Evolutionary conservation across 495 filamentous ascomycete genomes (phyloP).

Genomic region (Amniculicola lignicola): DNA sequence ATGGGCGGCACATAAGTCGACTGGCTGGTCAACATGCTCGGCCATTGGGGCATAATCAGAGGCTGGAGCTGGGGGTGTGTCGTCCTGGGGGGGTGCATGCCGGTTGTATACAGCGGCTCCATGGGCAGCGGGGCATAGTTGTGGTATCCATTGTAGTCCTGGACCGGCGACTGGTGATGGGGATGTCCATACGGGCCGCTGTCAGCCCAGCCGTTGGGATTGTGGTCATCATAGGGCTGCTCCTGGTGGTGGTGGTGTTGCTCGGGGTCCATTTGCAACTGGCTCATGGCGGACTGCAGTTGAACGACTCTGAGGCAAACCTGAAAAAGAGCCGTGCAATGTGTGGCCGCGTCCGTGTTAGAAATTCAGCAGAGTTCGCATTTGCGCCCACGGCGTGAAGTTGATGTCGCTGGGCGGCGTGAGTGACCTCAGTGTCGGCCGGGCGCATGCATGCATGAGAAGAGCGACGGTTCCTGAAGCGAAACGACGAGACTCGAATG

Average conservation of each 20-base stretch:
- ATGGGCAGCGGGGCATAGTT: conserved; percentile 44
- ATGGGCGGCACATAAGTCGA: conserved; percentile 42
- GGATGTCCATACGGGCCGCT: conserved; percentile 35
- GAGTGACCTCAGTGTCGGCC: conserved; percentile 25
- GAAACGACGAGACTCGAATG: conserved; percentile 21
- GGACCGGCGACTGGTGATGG: conserved; percentile 45
- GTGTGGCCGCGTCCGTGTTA: conserved; percentile 23
- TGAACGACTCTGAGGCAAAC: background rate
- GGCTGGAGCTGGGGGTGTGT: conserved; percentile 49
- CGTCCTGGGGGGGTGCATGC: conserved; percentile 43
- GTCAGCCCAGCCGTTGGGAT: conserved; percentile 33
- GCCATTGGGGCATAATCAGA: conserved; percentile 53
- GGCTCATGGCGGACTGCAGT: conserved; percentile 36
- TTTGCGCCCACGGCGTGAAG: conserved; percentile 19
- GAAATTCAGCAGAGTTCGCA: conserved; percentile 26
- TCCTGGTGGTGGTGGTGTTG: conserved; percentile 34
- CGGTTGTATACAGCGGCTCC: conserved; percentile 43
- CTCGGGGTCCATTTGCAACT: conserved; percentile 44
- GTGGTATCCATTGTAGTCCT: conserved; percentile 47
- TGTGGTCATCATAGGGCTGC: conserved; percentile 37
- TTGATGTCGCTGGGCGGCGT: conserved; percentile 27
- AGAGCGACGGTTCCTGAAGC: conserved; percentile 30
- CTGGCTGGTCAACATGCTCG: conserved; percentile 52
- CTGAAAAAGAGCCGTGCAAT: conserved; percentile 31
- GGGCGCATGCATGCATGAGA: conserved; percentile 39